Evolutionary conservation across 495 filamentous ascomycete species (phyloP), one percentile per base, ranked within the genome.

Genomic region (Penicillium turbatum): DNA sequence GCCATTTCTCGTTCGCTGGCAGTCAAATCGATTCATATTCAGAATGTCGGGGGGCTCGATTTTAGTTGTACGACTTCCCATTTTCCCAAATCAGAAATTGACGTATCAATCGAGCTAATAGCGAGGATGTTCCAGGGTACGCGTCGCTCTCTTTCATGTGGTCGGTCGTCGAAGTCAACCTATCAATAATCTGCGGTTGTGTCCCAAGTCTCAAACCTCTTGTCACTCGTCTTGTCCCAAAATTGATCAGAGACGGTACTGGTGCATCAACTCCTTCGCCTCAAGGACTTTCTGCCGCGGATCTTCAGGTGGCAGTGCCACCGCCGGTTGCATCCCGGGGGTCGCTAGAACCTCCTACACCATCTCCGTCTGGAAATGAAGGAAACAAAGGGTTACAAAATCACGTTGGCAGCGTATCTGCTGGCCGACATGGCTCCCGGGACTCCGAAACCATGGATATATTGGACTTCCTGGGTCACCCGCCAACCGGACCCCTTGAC

Each of bases 171-270:
- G 91, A 96, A 67, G 89, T 96, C 67, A 91, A 95, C 60, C 76
- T 90, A 7, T 90, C 90, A 7, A 88, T 96, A 50, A 86, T 92
- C 37, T 93, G 88, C 53, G 91, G 84, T 42, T 96, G 90, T 60
- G 85, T 95, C 26, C 92, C 91, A 12, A 92, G 87, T 16, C 72
- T 96, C 56, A 97, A 96, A 62, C 92, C 92, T 12, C 76, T 97
- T 15, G 83, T 90, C 50, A 81, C 88, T 38, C 81, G 82, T 9
- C 79, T 93, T 42, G 66, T 92, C 19, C 92, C 92, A 5, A 76
- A 81, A 38, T 77, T 93, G 72, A 77, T 93, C 31, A 77, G 76
- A 21, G 76, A 79, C 54, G 67, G 69, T 12, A 67, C 72, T 13
- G 74, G 75, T n/a, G 46, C 67, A 6, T 61, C 62, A 15, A 52